phyloP scores from a whole-genome alignment of 371 early-diverging fungal genomes.

The Actinomortierella ambigua region DNA sequence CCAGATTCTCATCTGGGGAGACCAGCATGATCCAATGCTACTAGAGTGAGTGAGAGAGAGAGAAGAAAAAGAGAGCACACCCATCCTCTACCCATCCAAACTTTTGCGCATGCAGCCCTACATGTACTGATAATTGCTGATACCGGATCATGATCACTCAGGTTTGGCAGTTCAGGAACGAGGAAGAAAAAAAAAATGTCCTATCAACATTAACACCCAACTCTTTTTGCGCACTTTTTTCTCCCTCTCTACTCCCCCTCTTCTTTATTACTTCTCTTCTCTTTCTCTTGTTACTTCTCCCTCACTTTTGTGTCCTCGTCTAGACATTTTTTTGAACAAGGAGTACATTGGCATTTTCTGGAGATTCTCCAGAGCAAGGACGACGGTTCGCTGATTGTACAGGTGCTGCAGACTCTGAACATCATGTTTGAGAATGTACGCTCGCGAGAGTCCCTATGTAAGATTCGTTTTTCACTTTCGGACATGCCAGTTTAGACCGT shows the following conservation, averaged over 20 bases:
- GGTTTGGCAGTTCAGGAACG: constrained; percentile 15
- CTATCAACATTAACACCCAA: too few relatives aligned
- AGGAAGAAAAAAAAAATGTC: too few relatives aligned
- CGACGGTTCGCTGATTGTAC: constrained; percentile 48
- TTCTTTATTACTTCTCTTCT: constrained; percentile 6
- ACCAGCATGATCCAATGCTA: constrained; percentile 54
- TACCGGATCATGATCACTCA: constrained; percentile 6
- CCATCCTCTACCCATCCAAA: too few relatives aligned
- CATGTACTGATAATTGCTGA: neutral
- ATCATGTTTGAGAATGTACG: constrained; percentile 63
- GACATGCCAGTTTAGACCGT: neutral
- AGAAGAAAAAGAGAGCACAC: constrained; percentile 15
- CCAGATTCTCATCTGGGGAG: constrained; percentile 60
- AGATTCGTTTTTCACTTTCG: too few relatives aligned
- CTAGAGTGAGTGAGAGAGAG: constrained; percentile 43
- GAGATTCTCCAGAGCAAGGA: constrained; percentile 27
- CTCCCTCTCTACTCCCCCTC: too few relatives aligned
- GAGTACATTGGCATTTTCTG: constrained; percentile 37
- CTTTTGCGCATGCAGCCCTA: too few relatives aligned
- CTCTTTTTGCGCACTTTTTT: too few relatives aligned
- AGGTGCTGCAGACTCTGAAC: constrained; percentile 63
- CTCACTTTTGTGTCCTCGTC: constrained; percentile 10
- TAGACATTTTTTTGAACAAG: constrained; percentile 46
- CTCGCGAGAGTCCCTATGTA: constrained; percentile 51
- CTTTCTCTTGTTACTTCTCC: neutral